These are phyloP conservation scores for Papiliotrema nemorosa DNA, from an alignment of 1,284 basidiomycete genomes.

Conservation along the genomic window DNA sequence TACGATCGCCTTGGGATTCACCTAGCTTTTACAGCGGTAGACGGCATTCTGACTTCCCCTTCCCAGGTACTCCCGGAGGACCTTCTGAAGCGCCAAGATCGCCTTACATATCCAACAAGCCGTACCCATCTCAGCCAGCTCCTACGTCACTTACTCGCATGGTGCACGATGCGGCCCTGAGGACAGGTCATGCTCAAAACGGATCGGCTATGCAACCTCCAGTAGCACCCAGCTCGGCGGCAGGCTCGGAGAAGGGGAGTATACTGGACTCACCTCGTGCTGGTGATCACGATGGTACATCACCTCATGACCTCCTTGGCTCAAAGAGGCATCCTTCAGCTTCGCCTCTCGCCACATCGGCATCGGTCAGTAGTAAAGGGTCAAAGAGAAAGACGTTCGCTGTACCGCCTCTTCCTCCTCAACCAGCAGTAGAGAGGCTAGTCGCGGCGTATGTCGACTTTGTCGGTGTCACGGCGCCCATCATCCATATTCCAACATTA, in stretches of 20 bases:
- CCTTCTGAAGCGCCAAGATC: conserved; percentile 14
- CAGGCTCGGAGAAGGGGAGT: conserved; percentile 14
- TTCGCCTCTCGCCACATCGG: conserved; percentile 15
- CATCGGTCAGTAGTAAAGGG: conserved; percentile 10
- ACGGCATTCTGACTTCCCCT: conserved; percentile 28
- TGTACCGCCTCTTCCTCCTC: conserved; percentile 48
- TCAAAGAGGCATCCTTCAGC: conserved; percentile 3
- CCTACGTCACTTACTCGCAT: conserved; percentile 42
- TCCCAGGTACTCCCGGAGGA: conserved; percentile 14
- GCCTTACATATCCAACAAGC: conserved; percentile 9
- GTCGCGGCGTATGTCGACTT: conserved; percentile 51
- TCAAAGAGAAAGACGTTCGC: conserved; percentile 28
- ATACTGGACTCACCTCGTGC: conserved; percentile 8
- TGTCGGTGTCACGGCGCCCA: conserved; percentile 50
- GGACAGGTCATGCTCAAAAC: conserved; percentile 43
- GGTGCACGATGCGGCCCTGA: conserved; percentile 47
- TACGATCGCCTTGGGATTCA: conserved; percentile 21
- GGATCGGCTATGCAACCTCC: conserved; percentile 3
- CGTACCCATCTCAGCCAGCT: conserved; percentile 19
- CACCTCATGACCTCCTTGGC: background rate
- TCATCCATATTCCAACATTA: conserved; percentile 50
- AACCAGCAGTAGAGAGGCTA: conserved; percentile 49
- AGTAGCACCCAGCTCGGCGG: conserved; percentile 7
- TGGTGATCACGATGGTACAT: conserved; percentile 14
- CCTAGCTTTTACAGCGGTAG: conserved; percentile 16